Evolutionary conservation across 257 asterid genomes (phyloP), one percentile per base, ranked within the genome.

Genomic region (Agastache rugosa): DNA sequence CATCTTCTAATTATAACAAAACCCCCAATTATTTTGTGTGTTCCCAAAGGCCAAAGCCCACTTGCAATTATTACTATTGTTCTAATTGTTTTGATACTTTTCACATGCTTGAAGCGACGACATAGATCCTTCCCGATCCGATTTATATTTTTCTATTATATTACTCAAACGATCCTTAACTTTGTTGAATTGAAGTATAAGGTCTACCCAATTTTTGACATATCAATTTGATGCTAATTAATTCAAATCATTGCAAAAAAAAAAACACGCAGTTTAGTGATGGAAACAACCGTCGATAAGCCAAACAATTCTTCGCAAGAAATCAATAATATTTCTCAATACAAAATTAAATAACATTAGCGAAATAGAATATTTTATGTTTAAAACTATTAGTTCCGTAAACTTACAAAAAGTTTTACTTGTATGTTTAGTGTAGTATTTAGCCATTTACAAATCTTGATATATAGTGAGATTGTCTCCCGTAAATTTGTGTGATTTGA

Each of bases 101-200:
- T 41, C 60, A 62, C 75, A 53, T 70, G 53, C 66, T 45, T 77
- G 39, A 71, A 53, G 73, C 14, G 62, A 71, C 14, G 62, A 71
- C 54, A 2, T 0, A 54, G 44, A 6, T 20, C 39, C 2, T 29
- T 44, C 48, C 45, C 39, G 35, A 10, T n/a, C 59, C 22, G 3
- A 25, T 15, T 23, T 44, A 10, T 59, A 15, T 45, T 29, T 25
- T 11, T 25, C 15, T 27, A 4, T 27, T 59, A 11, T 56, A 56
- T 56, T 12, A 27, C 41, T 31, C 12, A 2, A 23, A 31, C 44
- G 19, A 1, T 37, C 64, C 54, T 50, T n/a, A 29, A 27, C 20
- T 55, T 69, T 56, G 56, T 71, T 7, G 56, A 55, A 71, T 37
- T 71, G 17, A 0, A 2, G 8, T 5, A 11, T 19, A 19, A 39